Evolutionary conservation across 441 rosid species (phyloP), one percentile per base, ranked within the genome.

Genomic region (Adansonia madagascariensis): DNA sequence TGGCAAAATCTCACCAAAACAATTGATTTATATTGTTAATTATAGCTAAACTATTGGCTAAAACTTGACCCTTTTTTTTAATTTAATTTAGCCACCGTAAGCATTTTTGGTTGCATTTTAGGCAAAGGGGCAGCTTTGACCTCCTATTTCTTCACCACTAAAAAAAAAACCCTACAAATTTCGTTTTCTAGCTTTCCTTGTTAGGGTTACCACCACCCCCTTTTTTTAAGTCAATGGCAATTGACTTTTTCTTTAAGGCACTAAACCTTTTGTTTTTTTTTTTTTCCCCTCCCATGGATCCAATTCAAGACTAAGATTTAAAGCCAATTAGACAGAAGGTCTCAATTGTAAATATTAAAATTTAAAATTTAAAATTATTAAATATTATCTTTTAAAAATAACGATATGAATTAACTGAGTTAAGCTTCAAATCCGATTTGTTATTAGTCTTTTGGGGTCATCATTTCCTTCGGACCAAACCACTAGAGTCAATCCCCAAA

Each of bases 1-100:
- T 61, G 57, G 24, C 27, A 15, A 75, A 65, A 75, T 75, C 78
- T 76, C 66, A 76, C 73, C 65, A 41, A 65, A 66, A 52, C 64
- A 41, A 50, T 76, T 76, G 9, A 75, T 49, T 49, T 75, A 50
- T 3, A 52, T 35, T 35, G 46, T 63, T 24, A 1, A 60, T 11
- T 18, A 17, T 50, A 52, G 18, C 18, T 65, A 67, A 53, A 31
- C n/a, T 20, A 76, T 55, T 41, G 63, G 53, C 31, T 39, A 1
- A 47, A 24, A 24, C 18, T 74, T 74, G 76, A 59, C 41, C 43
- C 61, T 69, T 56, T 31, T 35, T 35, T 35, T 31, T 31, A 1
- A 1, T 31, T 35, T 35, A 35, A 17, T 3, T 72, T 20, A 52
- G 7, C 15, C 8, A 11, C 3, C 5, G 41, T 7, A 27, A 50